Evolutionary conservation across 2,329 filamentous ascomycete genomes (phyloP), one percentile per base, ranked within the genome.

Genomic region (Venturia pyrina): DNA sequence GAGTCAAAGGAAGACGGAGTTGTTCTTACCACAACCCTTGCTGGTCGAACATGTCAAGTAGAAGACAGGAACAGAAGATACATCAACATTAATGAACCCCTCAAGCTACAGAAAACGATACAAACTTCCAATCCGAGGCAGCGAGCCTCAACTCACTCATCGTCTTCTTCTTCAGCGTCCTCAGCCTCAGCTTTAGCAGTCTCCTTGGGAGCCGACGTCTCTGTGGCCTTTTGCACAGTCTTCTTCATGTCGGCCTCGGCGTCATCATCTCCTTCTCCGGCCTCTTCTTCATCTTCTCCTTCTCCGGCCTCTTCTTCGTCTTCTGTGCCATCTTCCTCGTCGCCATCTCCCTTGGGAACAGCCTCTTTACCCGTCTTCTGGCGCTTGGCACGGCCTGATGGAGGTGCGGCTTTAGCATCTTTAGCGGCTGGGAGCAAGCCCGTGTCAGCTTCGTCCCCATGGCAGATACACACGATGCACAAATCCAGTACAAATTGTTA

Each of bases 131-230:
- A 21, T 17, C 7, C 21, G 28, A 53, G 11, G 21, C 21, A 17
- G 8, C 28, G 46, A 21, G 21, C 5, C 46, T 28, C 46, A 24
- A 13, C 21, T 53, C 21, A 53, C 21, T 66, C 64, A 65, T 77
- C 68, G 68, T 72, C 69, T 46, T 71, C 70, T 48, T 72, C 78
- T 62, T 79, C 73, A 66, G 75, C 76, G 62, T 76, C 73, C 24
- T 73, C 70, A 57, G 76, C 71, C 8, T 68, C 68, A 13, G 65
- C 71, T 10, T 72, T 11, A 6, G 37, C 37, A 40, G 37, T 72
- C 10, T 71, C 70, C 10, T 65, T 48, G 15, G 48, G n/a, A 56
- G 41, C 40, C 56, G 63, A 57, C 8, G 44, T 3, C 17, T 34
- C 50, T 32, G 65, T 44, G 40, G 40, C 44, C 34, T 64, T 50